Conservation (phyloP, 352 stramenopile species). For the Globisporangium heterothallicum region DNA sequence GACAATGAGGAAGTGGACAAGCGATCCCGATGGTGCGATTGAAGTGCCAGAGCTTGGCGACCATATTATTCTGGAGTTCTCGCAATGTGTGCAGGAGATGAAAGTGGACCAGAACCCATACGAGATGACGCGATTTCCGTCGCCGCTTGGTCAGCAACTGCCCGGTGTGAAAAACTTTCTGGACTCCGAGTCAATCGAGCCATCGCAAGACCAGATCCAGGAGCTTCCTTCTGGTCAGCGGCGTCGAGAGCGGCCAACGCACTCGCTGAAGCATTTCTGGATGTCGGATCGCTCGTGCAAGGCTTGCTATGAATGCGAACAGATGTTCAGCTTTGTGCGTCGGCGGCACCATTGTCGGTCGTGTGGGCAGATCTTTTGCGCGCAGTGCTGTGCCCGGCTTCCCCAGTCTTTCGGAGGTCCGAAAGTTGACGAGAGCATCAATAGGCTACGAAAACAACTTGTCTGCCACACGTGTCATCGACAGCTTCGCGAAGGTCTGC, state of each 20-base stretch:
- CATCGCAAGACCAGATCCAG: not conserved
- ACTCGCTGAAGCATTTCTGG: constrained; percentile 85
- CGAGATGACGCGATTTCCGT: constrained; percentile 70
- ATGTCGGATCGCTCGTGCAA: constrained; percentile 87
- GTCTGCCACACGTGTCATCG: constrained; percentile 82
- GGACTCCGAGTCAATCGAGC: constrained; percentile 9
- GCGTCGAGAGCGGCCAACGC: constrained; percentile 35
- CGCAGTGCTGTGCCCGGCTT: constrained; percentile 71
- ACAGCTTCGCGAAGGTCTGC: constrained; percentile 73
- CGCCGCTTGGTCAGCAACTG: constrained; percentile 54
- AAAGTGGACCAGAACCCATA: constrained; percentile 64
- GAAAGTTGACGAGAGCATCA: constrained; percentile 77
- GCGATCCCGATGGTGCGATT: constrained; percentile 6
- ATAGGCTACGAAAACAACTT: constrained; percentile 70
- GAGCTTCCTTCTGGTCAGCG: constrained; percentile 8
- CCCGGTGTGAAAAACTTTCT: constrained; percentile 54
- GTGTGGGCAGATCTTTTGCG: constrained; percentile 84
- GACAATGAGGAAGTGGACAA: constrained; percentile 10
- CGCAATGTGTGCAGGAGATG: constrained; percentile 58
- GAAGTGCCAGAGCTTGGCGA: constrained; percentile 28
- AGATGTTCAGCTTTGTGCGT: constrained; percentile 79
- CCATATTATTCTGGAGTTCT: constrained; percentile 47
- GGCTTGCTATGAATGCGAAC: constrained; percentile 76
- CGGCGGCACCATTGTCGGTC: constrained; percentile 78
- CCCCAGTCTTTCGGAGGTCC: constrained; percentile 71